Conservation (phyloP, 2,329 filamentous ascomycete genomes). For the Aspergillus cejpii region DNA sequence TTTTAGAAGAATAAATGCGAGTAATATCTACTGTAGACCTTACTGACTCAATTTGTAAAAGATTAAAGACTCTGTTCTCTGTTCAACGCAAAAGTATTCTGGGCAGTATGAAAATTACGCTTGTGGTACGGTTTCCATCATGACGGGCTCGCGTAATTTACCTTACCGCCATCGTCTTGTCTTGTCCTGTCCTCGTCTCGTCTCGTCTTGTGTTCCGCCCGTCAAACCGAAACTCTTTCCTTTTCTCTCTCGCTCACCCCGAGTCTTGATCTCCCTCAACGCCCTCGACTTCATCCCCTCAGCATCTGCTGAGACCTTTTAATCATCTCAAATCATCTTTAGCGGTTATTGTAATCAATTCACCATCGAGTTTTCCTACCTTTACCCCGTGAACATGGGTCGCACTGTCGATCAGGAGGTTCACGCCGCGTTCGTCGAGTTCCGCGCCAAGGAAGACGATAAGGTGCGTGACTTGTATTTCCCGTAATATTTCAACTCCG, state of each 20-base stretch:
- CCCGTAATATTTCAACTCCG: conserved; percentile 37
- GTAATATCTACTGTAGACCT: too few relatives aligned
- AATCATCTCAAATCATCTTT: conserved; percentile 8
- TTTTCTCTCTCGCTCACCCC: conserved; percentile 14
- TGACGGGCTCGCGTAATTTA: conserved; percentile 26
- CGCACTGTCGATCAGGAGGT: conserved; percentile 49
- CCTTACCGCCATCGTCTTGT: conserved; percentile 22
- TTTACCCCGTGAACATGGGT: conserved; percentile 39
- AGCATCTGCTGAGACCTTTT: conserved; percentile 3
- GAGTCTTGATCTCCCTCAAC: conserved; percentile 15
- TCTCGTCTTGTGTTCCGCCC: conserved; percentile 15
- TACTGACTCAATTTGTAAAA: too few relatives aligned
- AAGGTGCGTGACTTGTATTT: conserved; percentile 42
- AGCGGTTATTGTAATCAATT: conserved; percentile 7
- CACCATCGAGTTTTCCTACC: conserved; percentile 22
- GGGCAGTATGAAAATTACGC: conserved; percentile 20
- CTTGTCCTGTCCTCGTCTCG: conserved; percentile 21
- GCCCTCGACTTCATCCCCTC: conserved; percentile 9
- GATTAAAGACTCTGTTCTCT: too few relatives aligned
- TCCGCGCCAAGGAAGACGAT: conserved; percentile 49
- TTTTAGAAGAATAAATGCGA: too few relatives aligned
- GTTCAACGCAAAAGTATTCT: too few relatives aligned
- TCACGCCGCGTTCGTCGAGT: conserved; percentile 49
- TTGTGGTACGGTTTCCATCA: conserved; percentile 14
- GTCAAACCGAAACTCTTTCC: conserved; percentile 11